Evolutionary conservation across 202 grass and related monocot genomes (phyloP), one percentile per base, ranked within the genome.

Genomic region (Sporobolus alterniflorus): DNA sequence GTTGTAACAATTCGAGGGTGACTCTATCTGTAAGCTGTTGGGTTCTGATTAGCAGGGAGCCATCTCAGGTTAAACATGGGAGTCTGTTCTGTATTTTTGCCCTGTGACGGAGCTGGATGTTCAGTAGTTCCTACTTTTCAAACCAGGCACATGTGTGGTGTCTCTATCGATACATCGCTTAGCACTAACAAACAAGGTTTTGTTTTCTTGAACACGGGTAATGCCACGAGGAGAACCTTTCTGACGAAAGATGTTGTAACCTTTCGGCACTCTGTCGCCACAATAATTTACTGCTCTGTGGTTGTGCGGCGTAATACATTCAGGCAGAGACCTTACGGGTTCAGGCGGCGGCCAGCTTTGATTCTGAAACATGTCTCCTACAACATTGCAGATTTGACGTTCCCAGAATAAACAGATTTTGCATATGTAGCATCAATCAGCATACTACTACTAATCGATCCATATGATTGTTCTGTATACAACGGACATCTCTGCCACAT

Each of bases 281-380:
- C 49, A 31, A 29, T 26, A 55, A 36, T 10, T 47, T 46, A 33
- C 15, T 47, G 46, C 11, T 25, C 25, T n/a, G 56, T 20, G 67
- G 29, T 34, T 28, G 54, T 40, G 71, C 6, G 14, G 2, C 7
- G 32, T 24, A 15, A 52, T 52, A 39, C 52, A 57, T 56, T 74
- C 71, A 57, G n/a, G 32, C 6, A 57, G 48, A 32, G 2, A 65
- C 10, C n/a, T 44, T 47, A 68, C 17, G 41, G 71, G 32, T 3
- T 49, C 29, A 67, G 61, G 31, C 60, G 41, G 68, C 9, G 3
- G 74, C 33, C 67, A 32, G n/a, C 28, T 77, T 63, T 29, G 32
- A 66, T n/a, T 47, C 63, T 52, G 30, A 73, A 83, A 51, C 74
- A 74, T 83, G 80, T 79, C 74, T 20, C 50, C 80, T 80, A 66